phyloP scores from a whole-genome alignment of 805 yeast species.

The Peterozyma toletana region DNA sequence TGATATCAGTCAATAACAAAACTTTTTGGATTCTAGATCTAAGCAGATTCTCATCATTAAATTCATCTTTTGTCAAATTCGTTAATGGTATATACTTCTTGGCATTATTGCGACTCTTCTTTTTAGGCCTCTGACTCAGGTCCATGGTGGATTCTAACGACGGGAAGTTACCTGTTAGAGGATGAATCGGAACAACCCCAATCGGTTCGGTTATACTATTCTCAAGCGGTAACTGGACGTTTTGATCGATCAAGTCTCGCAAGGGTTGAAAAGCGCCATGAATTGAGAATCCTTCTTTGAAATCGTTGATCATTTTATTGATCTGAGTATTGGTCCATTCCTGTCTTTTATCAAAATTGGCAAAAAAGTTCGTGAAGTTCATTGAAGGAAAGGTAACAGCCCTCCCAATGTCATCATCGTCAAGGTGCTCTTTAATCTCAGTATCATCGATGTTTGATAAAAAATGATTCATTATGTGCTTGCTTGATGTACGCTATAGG shows the following conservation, averaged over 20 bases:
- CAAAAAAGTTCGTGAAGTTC: constrained; percentile 17
- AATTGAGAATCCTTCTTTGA: constrained; percentile 36
- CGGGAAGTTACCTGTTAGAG: no score
- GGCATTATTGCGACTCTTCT: no score
- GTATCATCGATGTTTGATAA: background rate
- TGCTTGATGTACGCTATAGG: no score
- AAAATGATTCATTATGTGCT: no score
- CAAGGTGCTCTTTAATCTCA: constrained; percentile 11
- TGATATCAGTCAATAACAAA: constrained; percentile 26
- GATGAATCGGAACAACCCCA: constrained; percentile 26
- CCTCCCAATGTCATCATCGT: constrained; percentile 37
- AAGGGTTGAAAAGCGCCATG: constrained; percentile 43
- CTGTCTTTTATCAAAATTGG: constrained; percentile 17
- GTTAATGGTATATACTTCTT: constrained; percentile 20
- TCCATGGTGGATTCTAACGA: no score
- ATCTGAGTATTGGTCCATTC: constrained; percentile 22
- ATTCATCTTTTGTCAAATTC: constrained; percentile 23
- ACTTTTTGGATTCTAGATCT: constrained; percentile 43
- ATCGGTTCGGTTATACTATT: constrained; percentile 34
- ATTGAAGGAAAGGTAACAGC: constrained; percentile 18
- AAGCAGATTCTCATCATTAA: constrained; percentile 27
- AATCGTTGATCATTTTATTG: constrained; percentile 30
- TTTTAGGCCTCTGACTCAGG: no score
- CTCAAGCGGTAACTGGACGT: constrained; percentile 43
- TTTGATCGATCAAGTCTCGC: constrained; percentile 36